A percentile compares a stretch with the other conserved stretches of the same genome.
These are phyloP conservation scores for Hypoxylon rubiginosum DNA, from an alignment of 2,329 filamentous ascomycete species.

Conservation along the genomic window DNA sequence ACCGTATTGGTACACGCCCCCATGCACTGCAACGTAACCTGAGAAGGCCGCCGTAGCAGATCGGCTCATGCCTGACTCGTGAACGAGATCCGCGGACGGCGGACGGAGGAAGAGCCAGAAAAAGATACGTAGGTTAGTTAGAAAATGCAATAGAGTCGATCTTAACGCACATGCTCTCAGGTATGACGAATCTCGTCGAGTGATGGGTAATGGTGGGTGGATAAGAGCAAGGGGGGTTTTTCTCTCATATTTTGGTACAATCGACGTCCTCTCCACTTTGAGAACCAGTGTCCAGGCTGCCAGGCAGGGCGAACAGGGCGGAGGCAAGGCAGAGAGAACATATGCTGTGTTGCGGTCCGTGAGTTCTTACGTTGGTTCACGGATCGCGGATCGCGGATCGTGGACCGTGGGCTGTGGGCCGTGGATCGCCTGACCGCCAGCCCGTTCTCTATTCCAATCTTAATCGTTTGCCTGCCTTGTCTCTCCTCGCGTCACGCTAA, in stretches of 20 bases:
- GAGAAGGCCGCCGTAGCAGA: slow-evolving; percentile 22
- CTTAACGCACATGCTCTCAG: slow-evolving; percentile 19
- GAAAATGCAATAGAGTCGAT: slow-evolving; percentile 29
- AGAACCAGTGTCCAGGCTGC: slow-evolving; percentile 1
- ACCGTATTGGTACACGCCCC: slow-evolving; percentile 2
- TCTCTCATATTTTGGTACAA: slow-evolving; percentile 8
- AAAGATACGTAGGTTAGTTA: not conserved
- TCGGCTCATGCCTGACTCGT: slow-evolving; percentile 32
- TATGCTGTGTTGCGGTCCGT: not conserved
- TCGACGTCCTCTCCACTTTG: slow-evolving; percentile 8
- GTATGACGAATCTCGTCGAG: slow-evolving; percentile 31
- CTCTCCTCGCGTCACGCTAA: slow-evolving; percentile 23
- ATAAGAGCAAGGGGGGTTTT: slow-evolving; percentile 22
- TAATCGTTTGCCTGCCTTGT: not conserved
- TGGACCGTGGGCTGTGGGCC: slow-evolving; percentile 22
- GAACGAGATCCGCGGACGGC: slow-evolving; percentile 23
- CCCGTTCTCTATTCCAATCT: not conserved
- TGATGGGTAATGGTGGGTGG: slow-evolving; percentile 20
- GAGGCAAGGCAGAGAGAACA: slow-evolving; percentile 8
- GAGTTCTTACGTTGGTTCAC: not conserved
- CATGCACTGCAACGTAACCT: slow-evolving; percentile 27
- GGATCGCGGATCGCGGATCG: not conserved
- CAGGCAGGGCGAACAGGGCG: slow-evolving; percentile 9
- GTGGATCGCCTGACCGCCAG: slow-evolving; percentile 31
- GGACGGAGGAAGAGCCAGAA: slow-evolving; percentile 6